A percentile compares a stretch with the other conserved stretches of the same genome.
These are phyloP conservation scores for Quambalaria eucalypti DNA, from an alignment of 1,284 basidiomycete species.

Conservation along the genomic window DNA sequence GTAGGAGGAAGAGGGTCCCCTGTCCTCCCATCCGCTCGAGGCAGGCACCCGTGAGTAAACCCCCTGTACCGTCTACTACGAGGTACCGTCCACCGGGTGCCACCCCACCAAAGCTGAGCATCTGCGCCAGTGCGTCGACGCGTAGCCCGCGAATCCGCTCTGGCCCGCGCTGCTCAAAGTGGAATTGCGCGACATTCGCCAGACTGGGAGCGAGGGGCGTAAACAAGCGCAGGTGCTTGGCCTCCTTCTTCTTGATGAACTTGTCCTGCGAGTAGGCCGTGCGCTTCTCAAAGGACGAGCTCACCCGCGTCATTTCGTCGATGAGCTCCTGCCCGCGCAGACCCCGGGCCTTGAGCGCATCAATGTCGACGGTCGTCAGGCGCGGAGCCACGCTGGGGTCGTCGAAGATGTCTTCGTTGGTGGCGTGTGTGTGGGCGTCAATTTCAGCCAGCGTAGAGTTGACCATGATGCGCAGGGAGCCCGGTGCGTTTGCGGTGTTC, in stretches of 20 bases:
- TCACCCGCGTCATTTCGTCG: constrained; percentile 30
- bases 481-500: constrained; percentile 13
- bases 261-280: constrained; percentile 43
- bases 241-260: constrained; percentile 40
- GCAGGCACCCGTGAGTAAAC: constrained; percentile 72
- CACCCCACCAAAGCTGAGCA: constrained; percentile 73
- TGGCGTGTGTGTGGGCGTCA: constrained; percentile 40
- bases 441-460: constrained; percentile 24
- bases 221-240: constrained; percentile 70
- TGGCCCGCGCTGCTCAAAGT: constrained; percentile 57
- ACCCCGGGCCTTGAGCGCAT: constrained; percentile 40
- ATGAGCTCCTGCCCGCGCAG: constrained; percentile 39
- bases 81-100: constrained; percentile 77
- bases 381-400: constrained; percentile 34
- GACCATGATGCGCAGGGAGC: constrained; percentile 13
- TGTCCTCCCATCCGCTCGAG: constrained; percentile 62
- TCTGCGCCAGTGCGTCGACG: constrained; percentile 77
- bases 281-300: constrained; percentile 29
- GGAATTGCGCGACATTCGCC: constrained; percentile 79
- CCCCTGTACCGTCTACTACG: constrained; percentile 79
- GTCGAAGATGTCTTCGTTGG: constrained; percentile 46
- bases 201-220: constrained; percentile 79
- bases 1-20: constrained; percentile 74
- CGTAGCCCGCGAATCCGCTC: constrained; percentile 74
- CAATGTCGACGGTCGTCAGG: constrained; percentile 43